These are phyloP conservation scores for Chalciporus piperatus DNA, from an alignment of 768 basidiomycete species.

Conservation along the genomic window DNA sequence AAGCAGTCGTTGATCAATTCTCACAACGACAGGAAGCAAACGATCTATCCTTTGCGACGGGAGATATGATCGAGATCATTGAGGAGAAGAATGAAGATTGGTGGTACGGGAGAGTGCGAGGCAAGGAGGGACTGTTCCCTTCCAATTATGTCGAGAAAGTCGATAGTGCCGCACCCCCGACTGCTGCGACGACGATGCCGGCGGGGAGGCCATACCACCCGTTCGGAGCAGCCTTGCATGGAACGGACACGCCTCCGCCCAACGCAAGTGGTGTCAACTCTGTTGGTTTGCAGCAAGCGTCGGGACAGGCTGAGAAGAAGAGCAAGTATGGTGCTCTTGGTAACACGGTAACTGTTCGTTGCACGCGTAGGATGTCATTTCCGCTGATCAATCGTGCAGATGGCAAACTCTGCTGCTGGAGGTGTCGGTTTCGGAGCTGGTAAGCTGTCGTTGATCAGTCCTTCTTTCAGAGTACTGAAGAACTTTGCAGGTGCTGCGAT, in stretches of 20 bases:
- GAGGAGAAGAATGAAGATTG: slow-evolving; percentile 83
- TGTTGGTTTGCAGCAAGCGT: slow-evolving; percentile 27
- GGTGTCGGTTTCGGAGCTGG: slow-evolving; percentile 79
- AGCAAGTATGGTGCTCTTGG: slow-evolving; percentile 55
- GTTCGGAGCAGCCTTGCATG: slow-evolving; percentile 38
- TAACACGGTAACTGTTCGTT: slow-evolving; percentile 45
- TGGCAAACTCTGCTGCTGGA: slow-evolving; percentile 62
- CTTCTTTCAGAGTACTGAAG: background rate
- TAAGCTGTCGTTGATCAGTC: slow-evolving; percentile 26
- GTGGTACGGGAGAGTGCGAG: slow-evolving; percentile 74
- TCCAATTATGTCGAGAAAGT: slow-evolving; percentile 69
- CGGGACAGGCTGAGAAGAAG: slow-evolving; percentile 46
- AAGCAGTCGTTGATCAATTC: slow-evolving; percentile 3
- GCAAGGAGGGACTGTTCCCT: slow-evolving; percentile 74
- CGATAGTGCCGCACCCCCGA: slow-evolving; percentile 4
- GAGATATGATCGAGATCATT: slow-evolving; percentile 76
- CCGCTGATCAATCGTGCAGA: slow-evolving; percentile 30
- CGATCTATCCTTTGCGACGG: slow-evolving; percentile 75
- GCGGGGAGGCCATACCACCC: slow-evolving; percentile 30
- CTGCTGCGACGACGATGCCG: background rate
- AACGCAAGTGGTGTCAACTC: slow-evolving; percentile 28
- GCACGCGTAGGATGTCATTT: slow-evolving; percentile 2
- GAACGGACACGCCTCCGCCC: slow-evolving; percentile 31
- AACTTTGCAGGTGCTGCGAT: slow-evolving; percentile 44
- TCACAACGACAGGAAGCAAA: slow-evolving; percentile 55